Evolutionary conservation across 73 alveolate species (phyloP), one percentile per base, ranked within the genome.

Genomic region (Paramecium bursaria): DNA sequence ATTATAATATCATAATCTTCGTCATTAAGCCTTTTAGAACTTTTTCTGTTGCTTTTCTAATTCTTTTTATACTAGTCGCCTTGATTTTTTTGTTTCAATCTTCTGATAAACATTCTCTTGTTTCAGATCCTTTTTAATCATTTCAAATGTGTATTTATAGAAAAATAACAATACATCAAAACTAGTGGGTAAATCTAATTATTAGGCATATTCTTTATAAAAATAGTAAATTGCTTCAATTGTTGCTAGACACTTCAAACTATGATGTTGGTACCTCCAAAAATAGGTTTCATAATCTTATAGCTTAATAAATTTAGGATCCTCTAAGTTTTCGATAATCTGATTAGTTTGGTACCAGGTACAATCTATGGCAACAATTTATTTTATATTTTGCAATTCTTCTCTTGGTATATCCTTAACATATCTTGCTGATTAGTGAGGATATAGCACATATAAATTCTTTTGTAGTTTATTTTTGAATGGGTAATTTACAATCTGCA

Each of bases 261-360:
- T 39, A 30, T 77, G 88, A 49, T 52, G 75, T 44, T 77, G 26
- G n/a, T 79, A 79, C 50, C 85, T 79, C 85, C 89, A 79, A 79
- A 79, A 79, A 1, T 48, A 53, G 3, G 88, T 77, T 52, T 77
- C 19, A 79, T 79, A 54, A 23, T 79, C 89, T 30, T 79, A 48
- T 33, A 79, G 29, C 54, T 73, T 79, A 0, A 79, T 35, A 26
- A 21, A 79, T 25, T 52, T 79, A 9, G 49, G 52, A 35, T 79
- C 21, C 1, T 48, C 22, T 14, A 49, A 29, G 4, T 79, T 54
- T 19, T 79, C 76, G 15, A 79, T 25, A 17, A 54, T 77, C 42
- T 51, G 48, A 0, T 57, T 46, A 2, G 85, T 79, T 79, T 79
- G 26, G 42, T 79, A 46, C 89, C 89, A 79, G 7, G 89, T 79